Evolutionary conservation across 2,329 filamentous ascomycete species (phyloP), one percentile per base, ranked within the genome.

Genomic region (Phyllosticta citribraziliensis): DNA sequence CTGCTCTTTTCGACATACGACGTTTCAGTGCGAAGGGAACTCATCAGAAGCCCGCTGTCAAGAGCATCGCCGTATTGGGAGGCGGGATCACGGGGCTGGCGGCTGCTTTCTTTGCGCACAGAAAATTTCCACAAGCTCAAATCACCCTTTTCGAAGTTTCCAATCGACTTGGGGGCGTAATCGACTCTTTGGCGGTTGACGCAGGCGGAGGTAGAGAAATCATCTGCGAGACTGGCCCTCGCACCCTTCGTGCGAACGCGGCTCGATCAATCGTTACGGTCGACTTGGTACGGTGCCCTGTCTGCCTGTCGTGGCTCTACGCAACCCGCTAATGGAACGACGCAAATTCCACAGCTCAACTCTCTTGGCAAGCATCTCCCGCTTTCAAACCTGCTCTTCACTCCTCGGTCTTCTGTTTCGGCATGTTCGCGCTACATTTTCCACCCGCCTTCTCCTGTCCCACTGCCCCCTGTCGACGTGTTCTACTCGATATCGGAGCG

Each of bases 61-160:
- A 9, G 24, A 20, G 25, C 17, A 58, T 58, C 30, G 56, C 56
- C 47, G 52, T 58, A 22, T 47, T 58, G 3, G 56, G 56, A 5
- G 56, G 56, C n/a, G 56, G 56, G 10, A 52, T 58, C 56, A 58
- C 56, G 12, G 56, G 50, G 20, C 19, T 58, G 9, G 33, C 56
- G n/a, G 47, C 56, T 33, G 50, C 56, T 1, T 58, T 33, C n/a
- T 58, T 52, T 12, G 56, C 56, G 22, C 20, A 51, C 47, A 24
- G n/a, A 19, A 27, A 51, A n/a, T 58, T 58, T 20, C 56, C 50
- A 17, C 40, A 35, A n/a, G 56, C 56, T 11, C 52, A 19, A 50
- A 35, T 58, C 24, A 33, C 56, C 56, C 47, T 58, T 30, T 58
- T 52, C 14, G 56, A 58, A 30, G 17, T 22, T 8, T 33, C 56